Conservation (phyloP, 2,329 filamentous ascomycete species). For the Aspergillus pseudoviridinutans region DNA sequence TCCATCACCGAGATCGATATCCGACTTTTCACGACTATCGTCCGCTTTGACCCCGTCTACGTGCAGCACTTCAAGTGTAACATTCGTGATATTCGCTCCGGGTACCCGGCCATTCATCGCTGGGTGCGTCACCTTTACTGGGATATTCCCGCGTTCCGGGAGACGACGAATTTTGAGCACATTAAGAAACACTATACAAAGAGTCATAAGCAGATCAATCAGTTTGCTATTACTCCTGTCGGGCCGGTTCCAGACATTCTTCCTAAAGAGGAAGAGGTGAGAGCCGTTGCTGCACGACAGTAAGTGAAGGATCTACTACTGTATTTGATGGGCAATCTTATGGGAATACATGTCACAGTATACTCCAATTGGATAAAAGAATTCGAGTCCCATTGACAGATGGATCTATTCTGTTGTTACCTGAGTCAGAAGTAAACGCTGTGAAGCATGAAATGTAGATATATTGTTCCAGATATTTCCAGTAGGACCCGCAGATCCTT, state of each 20-base stretch:
- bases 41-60: constrained; percentile 73
- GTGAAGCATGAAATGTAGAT: constrained; percentile 1
- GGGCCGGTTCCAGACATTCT: constrained; percentile 82
- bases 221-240: constrained; percentile 70
- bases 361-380: neutral
- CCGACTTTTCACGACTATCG: constrained; percentile 67
- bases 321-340: neutral
- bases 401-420: neutral
- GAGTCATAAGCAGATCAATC: constrained; percentile 63
- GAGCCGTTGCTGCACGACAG: constrained; percentile 15
- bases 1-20: constrained; percentile 78
- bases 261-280: constrained; percentile 72
- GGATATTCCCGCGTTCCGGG: constrained; percentile 70
- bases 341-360: neutral
- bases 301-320: neutral
- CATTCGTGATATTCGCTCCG: constrained; percentile 74
- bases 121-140: constrained; percentile 87
- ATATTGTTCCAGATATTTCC: constrained; percentile 8
- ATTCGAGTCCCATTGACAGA: neutral
- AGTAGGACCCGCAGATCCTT: neutral
- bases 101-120: constrained; percentile 73
- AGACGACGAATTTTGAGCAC: constrained; percentile 88
- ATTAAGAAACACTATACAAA: constrained; percentile 79
- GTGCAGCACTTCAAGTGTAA: constrained; percentile 84
- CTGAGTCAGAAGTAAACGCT: neutral